Evolutionary conservation across 805 yeast species (phyloP).

Genomic region (Lipomyces sp.): DNA sequence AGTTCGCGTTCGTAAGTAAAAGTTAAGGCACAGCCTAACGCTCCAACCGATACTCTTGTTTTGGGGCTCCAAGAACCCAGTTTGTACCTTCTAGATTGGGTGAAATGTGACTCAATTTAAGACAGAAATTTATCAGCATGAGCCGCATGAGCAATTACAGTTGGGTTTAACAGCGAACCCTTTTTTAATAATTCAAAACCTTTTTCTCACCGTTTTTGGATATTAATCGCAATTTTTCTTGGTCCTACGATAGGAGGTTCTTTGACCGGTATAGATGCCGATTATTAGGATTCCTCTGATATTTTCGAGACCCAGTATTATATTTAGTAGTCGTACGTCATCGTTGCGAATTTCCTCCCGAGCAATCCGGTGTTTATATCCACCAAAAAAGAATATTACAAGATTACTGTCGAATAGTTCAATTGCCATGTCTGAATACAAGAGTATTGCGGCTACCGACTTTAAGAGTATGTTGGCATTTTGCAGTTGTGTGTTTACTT

Average conservation of each 20-base stretch:
- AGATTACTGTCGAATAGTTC: neutral
- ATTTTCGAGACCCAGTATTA: neutral
- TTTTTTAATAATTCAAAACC: neutral
- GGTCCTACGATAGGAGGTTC: neutral
- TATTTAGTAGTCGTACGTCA: neutral
- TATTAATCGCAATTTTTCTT: neutral
- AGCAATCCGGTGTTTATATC: neutral
- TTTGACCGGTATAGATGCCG: neutral
- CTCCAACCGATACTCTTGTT: neutral
- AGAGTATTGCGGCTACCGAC: constrained; percentile 33
- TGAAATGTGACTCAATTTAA: neutral
- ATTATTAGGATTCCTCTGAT: neutral
- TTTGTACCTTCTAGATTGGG: neutral
- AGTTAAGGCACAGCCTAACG: neutral
- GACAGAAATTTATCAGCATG: neutral
- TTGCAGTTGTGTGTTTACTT: neutral
- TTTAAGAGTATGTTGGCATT: constrained; percentile 25
- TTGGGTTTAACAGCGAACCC: neutral
- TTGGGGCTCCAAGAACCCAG: neutral
- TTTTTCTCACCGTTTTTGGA: neutral
- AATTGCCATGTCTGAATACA: constrained; percentile 18
- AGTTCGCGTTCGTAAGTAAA: too few species aligned
- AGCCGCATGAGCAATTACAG: neutral
- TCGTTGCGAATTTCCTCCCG: neutral
- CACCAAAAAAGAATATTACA: neutral